Evolutionary conservation across 345 rosid genomes (phyloP), one percentile per base, ranked within the genome.

Genomic region (Adansonia digitata): DNA sequence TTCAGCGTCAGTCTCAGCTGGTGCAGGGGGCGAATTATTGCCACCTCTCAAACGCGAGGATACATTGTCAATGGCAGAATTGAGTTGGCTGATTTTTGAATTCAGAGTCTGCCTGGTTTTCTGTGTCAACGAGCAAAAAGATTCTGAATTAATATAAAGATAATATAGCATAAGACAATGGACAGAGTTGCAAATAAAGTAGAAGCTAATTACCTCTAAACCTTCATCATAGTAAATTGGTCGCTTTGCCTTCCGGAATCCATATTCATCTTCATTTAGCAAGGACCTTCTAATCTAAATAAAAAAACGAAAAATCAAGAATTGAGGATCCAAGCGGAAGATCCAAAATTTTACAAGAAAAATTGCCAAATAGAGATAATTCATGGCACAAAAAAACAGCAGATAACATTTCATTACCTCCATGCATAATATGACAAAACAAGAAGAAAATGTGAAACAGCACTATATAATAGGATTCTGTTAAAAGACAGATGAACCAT

Each of bases 11-110:
- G 88, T 81, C 77, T 86, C 85, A 1, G 77, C 57, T 0, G 92
- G 88, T 11, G 82, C 87, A 2, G 74, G 45, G 18, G 87, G 71
- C 0, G 83, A 35, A 63, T 80, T 88, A 35, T 77, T 86, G 42
- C 91, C 92, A 24, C 97, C 97, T 87, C 92, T 88, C 82, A 94
- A 79, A n/a, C 97, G 92, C 12, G 91, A 82, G 27, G 97, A 91
- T 26, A 92, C 92, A 37, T 88, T 90, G 92, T 94, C 97, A 27
- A 94, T 94, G 22, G 97, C 97, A 70, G 89, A 85, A 79, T 91
- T 94, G 69, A 94, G 93, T 76, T 94, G 98, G 82, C 85, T 83
- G 78, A 92, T 87, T 83, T 94, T 94, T 62, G 82, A 90, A 75
- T 91, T 91, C 89, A 92, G 49, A 27, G 97, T 91, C 83, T 87